Conservation (phyloP, 352 stramenopile genomes). For the Globisporangium megalacanthum region DNA sequence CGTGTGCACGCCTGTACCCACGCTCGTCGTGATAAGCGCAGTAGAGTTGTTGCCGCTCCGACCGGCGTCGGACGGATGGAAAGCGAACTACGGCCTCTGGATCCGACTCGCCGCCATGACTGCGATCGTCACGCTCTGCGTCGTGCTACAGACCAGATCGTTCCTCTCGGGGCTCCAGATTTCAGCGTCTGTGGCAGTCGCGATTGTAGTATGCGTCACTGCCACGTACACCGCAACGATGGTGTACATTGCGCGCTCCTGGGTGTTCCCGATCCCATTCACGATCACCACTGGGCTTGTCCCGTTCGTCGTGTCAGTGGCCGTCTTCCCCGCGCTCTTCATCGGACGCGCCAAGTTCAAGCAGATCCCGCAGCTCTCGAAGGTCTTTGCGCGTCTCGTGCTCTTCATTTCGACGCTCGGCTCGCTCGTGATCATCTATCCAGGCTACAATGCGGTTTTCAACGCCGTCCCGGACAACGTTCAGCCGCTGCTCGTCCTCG, state of each 20-base stretch:
- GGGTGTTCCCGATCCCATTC: constrained; percentile 25
- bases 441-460: constrained; percentile 14
- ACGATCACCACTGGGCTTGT: constrained; percentile 14
- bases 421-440: constrained; percentile 14
- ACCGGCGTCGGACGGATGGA: constrained; percentile 8
- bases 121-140: constrained; percentile 10
- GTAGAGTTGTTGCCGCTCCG: constrained; percentile 25
- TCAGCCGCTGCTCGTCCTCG: constrained; percentile 8
- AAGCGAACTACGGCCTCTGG: constrained; percentile 22
- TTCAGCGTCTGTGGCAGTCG: not conserved
- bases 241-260: constrained; percentile 2
- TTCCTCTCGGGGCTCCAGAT: constrained; percentile 6
- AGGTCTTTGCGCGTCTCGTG: too few relatives aligned
- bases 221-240: constrained; percentile 10
- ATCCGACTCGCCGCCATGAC: constrained; percentile 14
- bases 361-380: constrained; percentile 10
- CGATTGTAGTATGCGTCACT: not conserved
- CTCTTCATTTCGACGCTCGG: constrained; percentile 6
- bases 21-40: constrained; percentile 11
- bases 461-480: not conserved
- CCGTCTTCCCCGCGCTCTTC: constrained; percentile 13
- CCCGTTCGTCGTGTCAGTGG: not conserved
- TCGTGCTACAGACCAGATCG: constrained; percentile 9
- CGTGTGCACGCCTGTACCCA: constrained; percentile 7
- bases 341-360: constrained; percentile 11